phyloP scores from a whole-genome alignment of 2,329 filamentous ascomycete genomes.

The Leptosphaerulina australis region DNA sequence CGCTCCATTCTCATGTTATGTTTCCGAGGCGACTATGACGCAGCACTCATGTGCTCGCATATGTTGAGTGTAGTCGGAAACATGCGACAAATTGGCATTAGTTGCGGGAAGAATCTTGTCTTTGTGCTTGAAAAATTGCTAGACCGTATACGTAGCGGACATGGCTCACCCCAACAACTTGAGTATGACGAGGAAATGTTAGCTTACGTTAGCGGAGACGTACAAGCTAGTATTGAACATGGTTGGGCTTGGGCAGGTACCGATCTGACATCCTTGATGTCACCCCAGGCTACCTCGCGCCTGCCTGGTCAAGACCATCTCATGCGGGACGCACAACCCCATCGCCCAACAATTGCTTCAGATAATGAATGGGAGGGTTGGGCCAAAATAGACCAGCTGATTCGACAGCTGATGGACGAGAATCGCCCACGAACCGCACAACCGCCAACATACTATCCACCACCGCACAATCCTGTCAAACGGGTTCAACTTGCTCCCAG shows the following conservation, averaged over 20 bases:
- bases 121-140: slow-evolving; percentile 78
- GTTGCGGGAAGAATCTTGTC: slow-evolving; percentile 79
- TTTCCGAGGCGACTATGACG: slow-evolving; percentile 72
- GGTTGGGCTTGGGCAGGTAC: slow-evolving; percentile 78
- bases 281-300: neutral
- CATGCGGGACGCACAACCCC: slow-evolving; percentile 52
- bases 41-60: slow-evolving; percentile 74
- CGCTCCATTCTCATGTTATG: slow-evolving; percentile 82
- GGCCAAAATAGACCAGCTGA: slow-evolving; percentile 71
- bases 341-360: slow-evolving; percentile 56
- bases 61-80: slow-evolving; percentile 73
- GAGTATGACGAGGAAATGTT: slow-evolving; percentile 85
- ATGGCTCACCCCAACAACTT: slow-evolving; percentile 48
- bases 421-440: slow-evolving; percentile 45
- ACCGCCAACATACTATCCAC: slow-evolving; percentile 41
- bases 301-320: slow-evolving; percentile 27
- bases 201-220: slow-evolving; percentile 82
- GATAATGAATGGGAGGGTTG: slow-evolving; percentile 78
- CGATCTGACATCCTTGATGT: slow-evolving; percentile 43
- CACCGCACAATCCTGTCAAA: slow-evolving; percentile 48
- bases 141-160: slow-evolving; percentile 58
- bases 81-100: slow-evolving; percentile 72
- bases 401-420: slow-evolving; percentile 62
- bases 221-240: slow-evolving; percentile 77
- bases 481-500: slow-evolving; percentile 44